Percentiles rank a stretch among this genome's conserved stretches.
Conservation (phyloP, 164 flowering plant genomes). For the Vitis rupestris region DNA sequence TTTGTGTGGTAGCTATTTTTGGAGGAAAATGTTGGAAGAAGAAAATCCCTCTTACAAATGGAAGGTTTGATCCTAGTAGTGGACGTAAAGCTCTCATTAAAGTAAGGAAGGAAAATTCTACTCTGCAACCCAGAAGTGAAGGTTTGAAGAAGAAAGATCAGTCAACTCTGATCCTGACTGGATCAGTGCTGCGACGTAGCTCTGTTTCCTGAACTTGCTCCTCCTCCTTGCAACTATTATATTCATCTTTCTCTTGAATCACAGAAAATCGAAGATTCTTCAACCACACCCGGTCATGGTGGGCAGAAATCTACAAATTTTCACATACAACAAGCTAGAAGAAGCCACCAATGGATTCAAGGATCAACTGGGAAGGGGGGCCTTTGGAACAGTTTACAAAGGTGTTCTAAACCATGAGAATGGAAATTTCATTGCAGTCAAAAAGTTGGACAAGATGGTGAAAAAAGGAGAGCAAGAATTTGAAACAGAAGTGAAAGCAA, state of each 20-base stretch:
- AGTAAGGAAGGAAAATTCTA: slow-evolving; percentile 9
- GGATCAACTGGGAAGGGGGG: slow-evolving; percentile 34
- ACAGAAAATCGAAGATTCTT: background rate
- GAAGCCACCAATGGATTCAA: slow-evolving; percentile 33
- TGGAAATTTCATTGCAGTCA: slow-evolving; percentile 24
- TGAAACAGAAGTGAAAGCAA: slow-evolving; percentile 28
- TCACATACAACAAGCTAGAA: slow-evolving; percentile 24
- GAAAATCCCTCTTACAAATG: slow-evolving; percentile 32
- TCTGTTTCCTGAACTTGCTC: slow-evolving; percentile 16
- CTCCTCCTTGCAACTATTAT: background rate
- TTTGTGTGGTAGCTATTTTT: slow-evolving; percentile 26
- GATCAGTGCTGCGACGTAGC: slow-evolving; percentile 19
- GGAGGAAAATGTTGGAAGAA: slow-evolving; percentile 29
- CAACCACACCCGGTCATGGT: background rate
- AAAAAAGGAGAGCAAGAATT: slow-evolving; percentile 31
- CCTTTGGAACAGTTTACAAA: slow-evolving; percentile 32
- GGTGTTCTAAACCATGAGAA: slow-evolving; percentile 6
- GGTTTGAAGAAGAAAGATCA: slow-evolving; percentile 5
- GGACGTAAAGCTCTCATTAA: slow-evolving; percentile 23
- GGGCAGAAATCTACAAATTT: slow-evolving; percentile 1
- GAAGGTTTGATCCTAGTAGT: slow-evolving; percentile 6
- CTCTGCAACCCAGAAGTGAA: background rate
- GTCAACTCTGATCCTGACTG: slow-evolving; percentile 6
- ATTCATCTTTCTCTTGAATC: background rate
- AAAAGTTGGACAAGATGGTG: slow-evolving; percentile 22